Conservation (phyloP, 2,329 filamentous ascomycete genomes). For the Corynespora cassiicola region DNA sequence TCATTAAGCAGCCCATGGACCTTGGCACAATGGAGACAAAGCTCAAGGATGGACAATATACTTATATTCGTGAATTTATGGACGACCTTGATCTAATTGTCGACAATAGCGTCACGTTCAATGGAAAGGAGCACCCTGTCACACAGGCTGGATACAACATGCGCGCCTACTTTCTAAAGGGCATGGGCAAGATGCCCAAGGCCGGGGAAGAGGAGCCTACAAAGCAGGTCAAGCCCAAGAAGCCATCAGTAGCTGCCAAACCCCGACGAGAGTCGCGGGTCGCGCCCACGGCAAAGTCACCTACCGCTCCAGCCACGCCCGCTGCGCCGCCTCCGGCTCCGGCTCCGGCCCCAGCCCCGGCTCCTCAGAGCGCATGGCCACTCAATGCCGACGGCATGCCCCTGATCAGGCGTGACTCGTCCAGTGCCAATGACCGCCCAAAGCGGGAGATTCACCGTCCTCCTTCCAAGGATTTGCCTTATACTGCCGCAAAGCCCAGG, state of each 20-base stretch:
- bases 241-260: constrained; percentile 39
- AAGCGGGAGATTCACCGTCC: constrained; percentile 95
- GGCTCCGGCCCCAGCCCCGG: no score
- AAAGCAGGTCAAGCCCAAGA: constrained; percentile 64
- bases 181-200: constrained; percentile 66
- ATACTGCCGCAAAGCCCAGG: constrained; percentile 81
- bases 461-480: constrained; percentile 89
- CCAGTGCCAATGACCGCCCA: constrained; percentile 77
- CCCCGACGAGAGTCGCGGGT: constrained; percentile 57
- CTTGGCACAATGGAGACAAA: constrained; percentile 82
- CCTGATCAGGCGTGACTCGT: constrained; percentile 84
- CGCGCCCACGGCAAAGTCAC: constrained; percentile 52
- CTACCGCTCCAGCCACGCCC: constrained; percentile 43
- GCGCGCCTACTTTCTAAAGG: constrained; percentile 64
- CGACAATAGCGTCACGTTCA: constrained; percentile 81
- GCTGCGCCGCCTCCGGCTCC: no score
- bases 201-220: constrained; percentile 58
- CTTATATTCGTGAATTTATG: constrained; percentile 73
- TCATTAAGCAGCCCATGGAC: constrained; percentile 83
- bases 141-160: constrained; percentile 71
- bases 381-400: constrained; percentile 79
- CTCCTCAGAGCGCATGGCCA: constrained; percentile 68
- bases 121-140: constrained; percentile 78
- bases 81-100: constrained; percentile 79
- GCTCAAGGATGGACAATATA: constrained; percentile 74